Evolutionary conservation across 1,139 yeast genomes (phyloP), one percentile per base, ranked within the genome.

Genomic region (Suhomyces maxii): DNA sequence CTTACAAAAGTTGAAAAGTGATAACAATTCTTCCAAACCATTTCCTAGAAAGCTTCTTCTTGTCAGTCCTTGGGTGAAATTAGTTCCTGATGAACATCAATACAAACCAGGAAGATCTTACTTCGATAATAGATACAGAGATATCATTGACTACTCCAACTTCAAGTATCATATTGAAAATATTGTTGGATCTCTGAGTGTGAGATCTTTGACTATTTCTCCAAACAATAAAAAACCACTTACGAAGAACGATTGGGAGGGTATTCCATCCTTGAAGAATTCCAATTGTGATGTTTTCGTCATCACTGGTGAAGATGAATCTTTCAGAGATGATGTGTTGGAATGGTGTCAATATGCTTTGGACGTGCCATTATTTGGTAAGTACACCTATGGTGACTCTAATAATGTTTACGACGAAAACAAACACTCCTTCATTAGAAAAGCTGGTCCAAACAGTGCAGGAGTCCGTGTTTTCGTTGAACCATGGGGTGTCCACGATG

Each of bases 401-500:
- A 48, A 60, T 26, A 63, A 66, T 34, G 44, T 49, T 34, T 52
- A 50, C 36, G 48, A 59, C 40, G 56, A 58, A 7, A 53, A 58
- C 26, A 50, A 54, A 31, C 65, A 61, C 40, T 54, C 43, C 35
- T 56, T 57, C 48, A 30, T 48, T 46, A 57, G 40, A 49, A 54
- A 41, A 39, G 53, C 26, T 45, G 47, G 36, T 49, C 45, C 39
- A 40, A 57, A 38, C 30, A 48, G 48, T 39, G 56, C 59, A 41
- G 50, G 53, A 43, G 55, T 65, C 41, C 44, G 59, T 32, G 52
- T 66, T 3, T 65, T 57, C 47, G 61, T 73, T 32, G 79, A 74
- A 52, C 80, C 79, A 0, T 67, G 69, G 69, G 80, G 80, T 3
- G 60, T 73, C 23, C 80, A 75, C 53, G 80, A 73, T 53, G 50